These are phyloP conservation scores for Termitomyces heimii DNA, from an alignment of 768 basidiomycete species.

Conservation along the genomic window DNA sequence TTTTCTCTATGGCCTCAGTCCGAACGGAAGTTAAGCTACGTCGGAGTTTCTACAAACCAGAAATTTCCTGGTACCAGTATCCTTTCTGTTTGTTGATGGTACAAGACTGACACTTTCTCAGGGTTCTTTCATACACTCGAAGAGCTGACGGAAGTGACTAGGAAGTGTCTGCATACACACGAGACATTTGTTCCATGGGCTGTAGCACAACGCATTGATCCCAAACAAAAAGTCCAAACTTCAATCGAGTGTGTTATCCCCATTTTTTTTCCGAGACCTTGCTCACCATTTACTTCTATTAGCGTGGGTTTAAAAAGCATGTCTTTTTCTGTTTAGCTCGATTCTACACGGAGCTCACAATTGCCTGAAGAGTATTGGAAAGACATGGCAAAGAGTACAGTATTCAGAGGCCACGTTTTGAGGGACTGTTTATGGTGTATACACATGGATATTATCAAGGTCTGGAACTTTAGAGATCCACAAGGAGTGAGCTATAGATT, in stretches of 20 bases:
- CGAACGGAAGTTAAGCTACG: neutral
- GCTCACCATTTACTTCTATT: neutral
- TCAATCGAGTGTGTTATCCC: neutral
- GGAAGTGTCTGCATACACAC: neutral
- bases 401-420: neutral
- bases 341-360: neutral
- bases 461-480: conserved; percentile 3
- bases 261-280: neutral
- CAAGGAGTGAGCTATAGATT: neutral
- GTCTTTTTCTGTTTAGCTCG: neutral
- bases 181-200: conserved; percentile 4
- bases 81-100: neutral
- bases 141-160: neutral
- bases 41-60: neutral
- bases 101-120: neutral
- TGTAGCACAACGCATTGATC: conserved; percentile 1
- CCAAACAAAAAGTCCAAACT: neutral
- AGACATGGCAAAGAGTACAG: neutral
- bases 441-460: neutral
- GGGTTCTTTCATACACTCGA: neutral
- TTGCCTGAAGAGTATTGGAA: neutral
- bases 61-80: neutral
- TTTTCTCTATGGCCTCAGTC: neutral
- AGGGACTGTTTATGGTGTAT: conserved; percentile 3
- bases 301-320: conserved; percentile 1